Evolutionary conservation across 1,284 basidiomycete genomes (phyloP).

Genomic region (Pseudozyma sp.): DNA sequence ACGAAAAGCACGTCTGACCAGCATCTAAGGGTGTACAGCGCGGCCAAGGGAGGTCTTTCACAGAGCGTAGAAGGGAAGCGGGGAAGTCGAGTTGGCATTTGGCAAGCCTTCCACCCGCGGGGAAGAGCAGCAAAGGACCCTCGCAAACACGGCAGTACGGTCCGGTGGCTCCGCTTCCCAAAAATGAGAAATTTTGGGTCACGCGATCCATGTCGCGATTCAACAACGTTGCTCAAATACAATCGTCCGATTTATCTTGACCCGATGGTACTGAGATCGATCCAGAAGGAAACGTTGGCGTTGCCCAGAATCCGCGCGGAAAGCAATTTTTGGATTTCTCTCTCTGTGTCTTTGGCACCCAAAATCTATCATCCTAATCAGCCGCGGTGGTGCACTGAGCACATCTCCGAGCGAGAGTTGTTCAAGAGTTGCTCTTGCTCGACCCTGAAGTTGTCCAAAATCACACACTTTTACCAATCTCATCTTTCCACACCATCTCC

Average conservation of each 20-base stretch:
- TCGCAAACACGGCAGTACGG: constrained; percentile 14
- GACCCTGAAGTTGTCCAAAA: no score
- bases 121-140: constrained; percentile 13
- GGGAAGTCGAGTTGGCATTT: not conserved
- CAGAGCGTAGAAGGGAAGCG: not conserved
- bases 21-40: no score
- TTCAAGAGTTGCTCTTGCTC: no score
- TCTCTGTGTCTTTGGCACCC: not conserved
- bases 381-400: not conserved
- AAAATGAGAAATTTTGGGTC: not conserved
- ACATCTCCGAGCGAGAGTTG: not conserved
- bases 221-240: no score
- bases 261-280: not conserved
- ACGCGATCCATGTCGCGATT: not conserved
- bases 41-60: not conserved
- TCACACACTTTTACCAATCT: no score
- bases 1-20: no score
- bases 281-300: not conserved
- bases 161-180: constrained; percentile 11
- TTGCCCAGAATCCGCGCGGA: not conserved
- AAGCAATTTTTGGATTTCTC: not conserved
- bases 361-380: not conserved
- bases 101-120: constrained; percentile 12
- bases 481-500: not conserved
- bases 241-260: not conserved